A percentile compares a stretch with the other conserved stretches of the same genome.
Conservation (phyloP, 2,329 filamentous ascomycete species). For the Zarea fungicola region DNA sequence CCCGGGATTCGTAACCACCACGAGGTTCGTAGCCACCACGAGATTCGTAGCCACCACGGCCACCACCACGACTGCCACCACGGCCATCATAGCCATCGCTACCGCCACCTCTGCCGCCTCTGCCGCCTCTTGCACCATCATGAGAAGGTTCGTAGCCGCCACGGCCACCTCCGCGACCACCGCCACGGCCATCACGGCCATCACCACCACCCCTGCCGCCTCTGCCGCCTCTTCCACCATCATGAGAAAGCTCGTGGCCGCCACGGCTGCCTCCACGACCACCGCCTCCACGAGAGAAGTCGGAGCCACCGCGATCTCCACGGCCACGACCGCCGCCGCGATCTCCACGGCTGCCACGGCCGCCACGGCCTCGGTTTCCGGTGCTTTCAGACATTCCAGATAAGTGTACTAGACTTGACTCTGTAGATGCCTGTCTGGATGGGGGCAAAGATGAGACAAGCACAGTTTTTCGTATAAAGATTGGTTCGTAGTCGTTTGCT, state of each 20-base stretch:
- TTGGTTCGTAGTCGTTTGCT: too few relatives aligned
- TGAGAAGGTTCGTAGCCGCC: too few relatives aligned
- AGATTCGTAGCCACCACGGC: conserved; percentile 17
- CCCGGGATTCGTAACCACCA: conserved; percentile 17
- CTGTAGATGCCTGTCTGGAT: too few relatives aligned
- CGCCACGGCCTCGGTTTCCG: conserved; percentile 1
- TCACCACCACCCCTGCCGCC: conserved; percentile 19
- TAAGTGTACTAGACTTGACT: too few relatives aligned
- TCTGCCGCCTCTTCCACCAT: conserved; percentile 12
- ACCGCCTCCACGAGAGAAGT: conserved; percentile 10
- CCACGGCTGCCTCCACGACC: conserved; percentile 16
- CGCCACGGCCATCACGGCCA: conserved; percentile 19
- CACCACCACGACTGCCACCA: conserved; percentile 18
- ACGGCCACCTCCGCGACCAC: conserved; percentile 17
- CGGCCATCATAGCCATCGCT: conserved; percentile 15
- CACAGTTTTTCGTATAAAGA: too few relatives aligned
- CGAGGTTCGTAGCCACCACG: conserved; percentile 15
- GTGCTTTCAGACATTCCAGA: conserved; percentile 2
- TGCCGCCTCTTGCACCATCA: conserved; percentile 17
- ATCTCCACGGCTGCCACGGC: neutral
- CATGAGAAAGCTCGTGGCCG: conserved; percentile 12
- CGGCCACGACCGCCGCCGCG: conserved; percentile 18
- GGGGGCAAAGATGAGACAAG: too few relatives aligned
- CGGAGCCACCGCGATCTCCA: conserved; percentile 21
- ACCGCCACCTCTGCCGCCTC: conserved; percentile 18